Evolutionary conservation across 257 asterid genomes (phyloP), one percentile per base, ranked within the genome.

Genomic region (Nemophila menziesii): DNA sequence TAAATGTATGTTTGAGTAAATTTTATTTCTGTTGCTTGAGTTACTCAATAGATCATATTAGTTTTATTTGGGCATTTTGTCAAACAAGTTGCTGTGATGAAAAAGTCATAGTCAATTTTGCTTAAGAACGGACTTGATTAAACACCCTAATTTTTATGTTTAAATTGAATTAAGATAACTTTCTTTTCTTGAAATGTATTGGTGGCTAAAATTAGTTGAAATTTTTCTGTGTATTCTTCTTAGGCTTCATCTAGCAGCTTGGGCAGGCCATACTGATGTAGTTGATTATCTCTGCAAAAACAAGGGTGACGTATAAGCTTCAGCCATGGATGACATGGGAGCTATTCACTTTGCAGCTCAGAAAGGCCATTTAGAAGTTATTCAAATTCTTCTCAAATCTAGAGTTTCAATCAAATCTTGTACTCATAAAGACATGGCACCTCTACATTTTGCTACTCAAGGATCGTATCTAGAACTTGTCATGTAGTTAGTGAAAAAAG

Each of bases 301-400:
- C 71, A 82, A 78, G 60, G 94, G 96, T 0, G 96, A 90, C 39
- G 73, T 61, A n/a, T 69, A 93, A 26, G 98, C 96, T 61, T 92
- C 98, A 8, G 98, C 98, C 50, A 77, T 90, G 94, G 98, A 90
- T 41, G 92, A 85, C 66, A 90, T 85, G 94, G 96, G 93, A 24
- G 96, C 98, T 11, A 68, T 90, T 57, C 96, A 90, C 71, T 90
- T 90, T 55, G 94, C 96, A 8, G 85, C 96, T 20, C 98, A 90
- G 54, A 85, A 81, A 57, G 94, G 98, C 41, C 98, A 90, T 57
- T 60, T 71, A 10, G 94, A 81, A 37, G 86, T 72, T 24, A 69
- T 81, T 40, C 71, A 71, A 65, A 73, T 63, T 42, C 86, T 90
- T 5, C 42, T 79, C 38, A 21, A 74, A 33, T 64, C 73, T 11